Base-by-base conservation (phyloP, 495 filamentous ascomycete genomes). In the Emericellopsis terricola region DNA sequence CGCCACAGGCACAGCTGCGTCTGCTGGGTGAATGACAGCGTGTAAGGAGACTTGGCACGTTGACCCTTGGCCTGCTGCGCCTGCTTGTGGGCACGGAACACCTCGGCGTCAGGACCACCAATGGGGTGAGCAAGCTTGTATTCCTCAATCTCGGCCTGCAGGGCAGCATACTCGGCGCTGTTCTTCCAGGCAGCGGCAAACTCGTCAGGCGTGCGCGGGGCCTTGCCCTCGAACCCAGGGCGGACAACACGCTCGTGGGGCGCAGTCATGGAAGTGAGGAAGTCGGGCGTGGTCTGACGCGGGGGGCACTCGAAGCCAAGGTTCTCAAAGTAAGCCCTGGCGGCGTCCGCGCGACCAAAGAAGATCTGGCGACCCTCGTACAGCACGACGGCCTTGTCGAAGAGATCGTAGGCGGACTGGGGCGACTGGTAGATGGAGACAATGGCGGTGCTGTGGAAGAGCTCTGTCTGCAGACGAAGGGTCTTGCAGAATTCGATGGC, bases 351-450 rank as follows among this genome's bases (percentile, higher is more conserved):
- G 9, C 51, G 54, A 3, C 81, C 81, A 40, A 85, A 87, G 53
- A 73, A 87, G 40, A 89, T 87, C 45, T 87, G 79, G 19, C 76
- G 70, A 16, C 81, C 81, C 48, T 85, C 80, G 44, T 89, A 85
- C 8, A 89, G 56, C 8, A 89, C 70, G 16, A 73, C 64, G 11
- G 70, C 77, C 53, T 83, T 84, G 53, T 89, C 79, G 41, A 89
- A 87, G 5, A 63, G 60, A 44, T 86, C 75, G 40, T 85, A 87
- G 16, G 78, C 76, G 26, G 59, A 62, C 46, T 91, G 78, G 19
- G 76, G 73, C 0, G 80, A 78, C 45, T 92, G 83, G 49, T 92
- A 89, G 41, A 89, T 78, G 6, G 82, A 78, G n/a, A 89, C 79
- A 30, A 71, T 60, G 20, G 73, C 70, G 8, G 78, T 78, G 31